Percentiles rank a stretch among this genome's conserved stretches.
Evolutionary conservation across 768 basidiomycete genomes (phyloP).

Genomic region (Pisolithus albus): DNA sequence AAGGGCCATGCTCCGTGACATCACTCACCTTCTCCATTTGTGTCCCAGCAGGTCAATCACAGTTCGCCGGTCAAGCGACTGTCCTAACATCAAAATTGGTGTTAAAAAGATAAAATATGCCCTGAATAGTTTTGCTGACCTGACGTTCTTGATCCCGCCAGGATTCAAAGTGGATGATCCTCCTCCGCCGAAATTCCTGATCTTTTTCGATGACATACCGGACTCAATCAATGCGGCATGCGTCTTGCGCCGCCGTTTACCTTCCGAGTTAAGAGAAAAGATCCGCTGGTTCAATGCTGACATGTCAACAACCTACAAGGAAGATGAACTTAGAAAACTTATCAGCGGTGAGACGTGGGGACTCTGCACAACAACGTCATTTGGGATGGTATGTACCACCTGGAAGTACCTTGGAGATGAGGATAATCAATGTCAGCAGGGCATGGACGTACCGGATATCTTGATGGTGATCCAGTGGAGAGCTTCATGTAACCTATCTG

Average conservation of each 20-base stretch:
- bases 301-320: conserved; percentile 9
- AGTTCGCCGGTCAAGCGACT: no score
- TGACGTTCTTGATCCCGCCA: no score
- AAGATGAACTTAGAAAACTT: conserved; percentile 12
- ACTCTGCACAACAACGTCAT: conserved; percentile 24
- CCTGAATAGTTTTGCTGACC: no score
- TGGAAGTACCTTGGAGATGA: no score
- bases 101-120: no score
- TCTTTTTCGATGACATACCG: conserved; percentile 24
- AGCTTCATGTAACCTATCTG: conserved; percentile 15
- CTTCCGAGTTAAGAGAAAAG: conserved; percentile 8
- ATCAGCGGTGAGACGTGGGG: conserved; percentile 19
- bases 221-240: conserved; percentile 10
- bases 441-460: conserved; percentile 31
- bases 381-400: conserved; percentile 27
- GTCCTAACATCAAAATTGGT: no score
- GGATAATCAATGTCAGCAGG: conserved; percentile 13
- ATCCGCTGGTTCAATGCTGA: conserved; percentile 20
- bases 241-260: conserved; percentile 9
- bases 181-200: conserved; percentile 12
- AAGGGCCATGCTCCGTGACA: no score
- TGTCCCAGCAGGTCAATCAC: no score
- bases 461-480: conserved; percentile 30
- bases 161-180: background rate
- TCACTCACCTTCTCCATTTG: no score